Percentiles rank a stretch among this genome's conserved stretches.
These are phyloP conservation scores for Phytopythium vexans DNA, from an alignment of 352 stramenopile genomes.

Conservation along the genomic window DNA sequence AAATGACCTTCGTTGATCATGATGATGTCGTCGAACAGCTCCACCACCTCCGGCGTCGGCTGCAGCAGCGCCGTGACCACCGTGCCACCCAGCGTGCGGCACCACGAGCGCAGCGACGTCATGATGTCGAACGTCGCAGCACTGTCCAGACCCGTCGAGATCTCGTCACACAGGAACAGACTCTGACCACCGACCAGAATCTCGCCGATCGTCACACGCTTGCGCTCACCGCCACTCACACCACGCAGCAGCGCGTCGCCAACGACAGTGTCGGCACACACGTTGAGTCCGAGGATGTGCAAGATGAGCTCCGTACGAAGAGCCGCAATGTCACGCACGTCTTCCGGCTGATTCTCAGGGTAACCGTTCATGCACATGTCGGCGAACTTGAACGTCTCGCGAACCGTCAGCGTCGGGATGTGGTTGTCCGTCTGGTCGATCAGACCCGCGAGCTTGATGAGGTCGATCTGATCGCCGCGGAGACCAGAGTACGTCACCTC, in stretches of 20 bases:
- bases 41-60: conserved; percentile 89
- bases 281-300: conserved; percentile 77
- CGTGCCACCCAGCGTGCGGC: conserved; percentile 32
- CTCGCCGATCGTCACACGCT: conserved; percentile 90
- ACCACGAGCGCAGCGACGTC: conserved; percentile 44
- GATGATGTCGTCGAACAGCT: conserved; percentile 94
- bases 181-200: conserved; percentile 80
- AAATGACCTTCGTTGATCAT: conserved; percentile 90
- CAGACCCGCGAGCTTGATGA: conserved; percentile 60
- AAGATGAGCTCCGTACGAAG: conserved; percentile 64
- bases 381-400: conserved; percentile 93
- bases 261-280: conserved; percentile 91
- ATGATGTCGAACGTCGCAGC: conserved; percentile 88
- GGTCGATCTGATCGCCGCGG: conserved; percentile 38
- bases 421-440: no score
- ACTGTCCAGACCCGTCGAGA: conserved; percentile 92
- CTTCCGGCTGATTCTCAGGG: conserved; percentile 49
- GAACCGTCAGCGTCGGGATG: no score
- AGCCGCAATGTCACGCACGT: conserved; percentile 55
- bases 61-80: conserved; percentile 44
- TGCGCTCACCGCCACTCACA: no score
- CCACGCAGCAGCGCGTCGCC: no score
- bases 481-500: conserved; percentile 51
- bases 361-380: conserved; percentile 78
- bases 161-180: conserved; percentile 89